Base-by-base conservation (phyloP, 73 alveolate species). In the Urostyla sp. region DNA sequence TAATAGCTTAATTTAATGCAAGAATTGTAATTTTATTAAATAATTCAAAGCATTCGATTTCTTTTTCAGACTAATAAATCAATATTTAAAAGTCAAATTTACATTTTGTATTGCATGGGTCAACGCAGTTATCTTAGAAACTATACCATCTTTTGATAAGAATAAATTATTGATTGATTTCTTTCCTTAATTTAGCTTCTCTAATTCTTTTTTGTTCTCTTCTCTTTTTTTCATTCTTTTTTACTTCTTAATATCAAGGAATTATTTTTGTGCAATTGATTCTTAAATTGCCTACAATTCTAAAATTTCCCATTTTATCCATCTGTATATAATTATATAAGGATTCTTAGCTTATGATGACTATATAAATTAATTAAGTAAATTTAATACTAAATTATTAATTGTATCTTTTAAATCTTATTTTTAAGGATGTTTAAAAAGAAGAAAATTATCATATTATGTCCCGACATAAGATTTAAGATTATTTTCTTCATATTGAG, bases 261-360 rank as follows among this genome's bases (percentile, higher is more conserved):
- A 58, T 5, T 55, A 18, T 51, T 73, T 73, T 21, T 13, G 24
- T n/a, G 50, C 85, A 8, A 73, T 32, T 4, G 85, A 55, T 52
- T 73, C 73, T 11, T 24, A 16, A 6, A 73, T n/a, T 7, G 85
- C 85, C 18, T 1, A 26, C 34, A 73, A 30, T 20, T 73, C 85
- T 4, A 73, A 57, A 58, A 52, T 73, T 36, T 73, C 85, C 73
- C 75, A 73, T 36, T 73, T 73, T 21, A 73, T 10, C 75, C 72
- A 73, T 26, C 30, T 58, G 21, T 51, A 52, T 74, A 73, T 48
- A 15, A 73, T 52, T 31, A 52, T 48, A 36, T 34, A 73, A 21
- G 85, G 85, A 23, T 73, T 73, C 1, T 15, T n/a, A 0, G 53
- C 40, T 10, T 52, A 49, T 4, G 20, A 8, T 0, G 85, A 74